A percentile compares a stretch with the other conserved stretches of the same genome.
phyloP scores from a whole-genome alignment of 2,329 filamentous ascomycete species.

The Fusarium avenaceum region DNA sequence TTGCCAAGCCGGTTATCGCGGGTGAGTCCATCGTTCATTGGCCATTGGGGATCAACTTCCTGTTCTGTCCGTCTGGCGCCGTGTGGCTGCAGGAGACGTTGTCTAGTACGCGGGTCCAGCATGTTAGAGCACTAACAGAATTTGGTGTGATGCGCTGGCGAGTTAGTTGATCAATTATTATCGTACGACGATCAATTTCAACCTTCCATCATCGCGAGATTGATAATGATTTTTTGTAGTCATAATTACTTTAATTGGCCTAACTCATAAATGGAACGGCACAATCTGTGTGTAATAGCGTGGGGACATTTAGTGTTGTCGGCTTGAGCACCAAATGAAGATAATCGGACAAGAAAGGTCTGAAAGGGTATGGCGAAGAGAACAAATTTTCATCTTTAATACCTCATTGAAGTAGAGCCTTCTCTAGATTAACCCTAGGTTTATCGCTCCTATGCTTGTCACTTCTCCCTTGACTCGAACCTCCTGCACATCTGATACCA shows the following conservation, averaged over 20 bases:
- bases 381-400: slow-evolving; percentile 3
- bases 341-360: too few species aligned
- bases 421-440: not conserved
- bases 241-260: not conserved
- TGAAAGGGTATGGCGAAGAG: not conserved
- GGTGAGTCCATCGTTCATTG: slow-evolving; percentile 2
- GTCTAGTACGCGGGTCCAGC: not conserved
- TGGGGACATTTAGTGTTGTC: slow-evolving; percentile 7
- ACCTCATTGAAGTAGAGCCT: not conserved
- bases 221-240: not conserved
- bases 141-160: fast-evolving
- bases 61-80: not conserved
- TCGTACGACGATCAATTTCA: not conserved
- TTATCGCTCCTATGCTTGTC: not conserved
- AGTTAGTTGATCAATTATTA: slow-evolving; percentile 2
- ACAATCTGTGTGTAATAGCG: slow-evolving; percentile 9
- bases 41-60: slow-evolving; percentile 5
- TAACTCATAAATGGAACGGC: not conserved
- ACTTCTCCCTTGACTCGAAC: not conserved
- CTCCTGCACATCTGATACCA: not conserved
- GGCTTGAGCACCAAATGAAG: slow-evolving; percentile 1
- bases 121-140: not conserved
- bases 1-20: slow-evolving; percentile 34
- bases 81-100: not conserved
- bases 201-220: not conserved